Conservation (phyloP, 768 basidiomycete species). For the Kwoniella heveanensis region DNA sequence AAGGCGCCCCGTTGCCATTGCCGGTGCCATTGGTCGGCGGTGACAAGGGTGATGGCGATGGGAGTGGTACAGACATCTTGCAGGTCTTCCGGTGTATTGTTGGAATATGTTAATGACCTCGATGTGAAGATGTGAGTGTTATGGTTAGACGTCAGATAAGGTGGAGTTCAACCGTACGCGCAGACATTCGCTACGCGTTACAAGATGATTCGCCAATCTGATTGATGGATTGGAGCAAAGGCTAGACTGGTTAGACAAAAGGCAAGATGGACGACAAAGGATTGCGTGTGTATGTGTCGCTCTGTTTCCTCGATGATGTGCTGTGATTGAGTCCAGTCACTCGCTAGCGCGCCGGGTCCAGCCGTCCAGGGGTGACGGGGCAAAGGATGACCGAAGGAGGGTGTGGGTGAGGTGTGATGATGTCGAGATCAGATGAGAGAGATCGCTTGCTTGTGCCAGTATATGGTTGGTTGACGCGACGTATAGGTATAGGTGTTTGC, state of each 20-base stretch:
- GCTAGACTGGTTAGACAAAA: background rate
- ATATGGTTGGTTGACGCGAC: background rate
- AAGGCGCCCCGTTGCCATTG: background rate
- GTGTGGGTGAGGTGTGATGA: background rate
- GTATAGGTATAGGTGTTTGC: no score
- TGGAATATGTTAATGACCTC: no score
- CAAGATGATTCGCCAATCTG: background rate
- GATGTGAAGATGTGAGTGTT: background rate
- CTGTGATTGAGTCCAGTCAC: no score
- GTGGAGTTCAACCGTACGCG: background rate
- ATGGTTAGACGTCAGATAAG: background rate
- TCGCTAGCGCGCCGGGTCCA: background rate
- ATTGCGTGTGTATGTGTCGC: background rate
- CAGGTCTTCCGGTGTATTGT: no score
- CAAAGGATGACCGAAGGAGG: background rate
- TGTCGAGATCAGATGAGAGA: background rate
- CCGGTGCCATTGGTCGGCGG: slow-evolving; percentile 1
- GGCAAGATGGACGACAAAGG: slow-evolving; percentile 3
- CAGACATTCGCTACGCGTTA: background rate
- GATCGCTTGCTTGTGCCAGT: background rate
- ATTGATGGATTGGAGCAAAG: background rate
- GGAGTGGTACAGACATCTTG: slow-evolving; percentile 46
- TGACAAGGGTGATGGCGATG: slow-evolving; percentile 32
- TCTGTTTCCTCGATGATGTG: no score
- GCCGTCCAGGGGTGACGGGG: background rate